phyloP scores from a whole-genome alignment of 2,329 filamentous ascomycete genomes.

The Hypoxylon sp. region DNA sequence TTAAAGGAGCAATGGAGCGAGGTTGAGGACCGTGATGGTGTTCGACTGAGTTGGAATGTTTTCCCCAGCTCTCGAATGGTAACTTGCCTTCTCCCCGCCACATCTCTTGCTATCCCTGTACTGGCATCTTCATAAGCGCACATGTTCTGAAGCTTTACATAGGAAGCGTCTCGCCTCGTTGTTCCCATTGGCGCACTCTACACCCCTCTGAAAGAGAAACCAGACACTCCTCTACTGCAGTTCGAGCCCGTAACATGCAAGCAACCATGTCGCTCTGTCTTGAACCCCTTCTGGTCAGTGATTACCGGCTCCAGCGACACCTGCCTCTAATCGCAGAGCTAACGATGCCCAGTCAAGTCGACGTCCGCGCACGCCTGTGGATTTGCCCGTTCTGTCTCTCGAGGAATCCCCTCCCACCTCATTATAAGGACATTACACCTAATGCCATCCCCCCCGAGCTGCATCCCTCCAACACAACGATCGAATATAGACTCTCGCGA shows the following conservation, averaged over 20 bases:
- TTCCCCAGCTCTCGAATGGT: conserved; percentile 99
- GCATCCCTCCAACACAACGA: conserved; percentile 87
- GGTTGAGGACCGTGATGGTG: conserved; percentile 95
- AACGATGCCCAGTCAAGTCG: conserved; percentile 75
- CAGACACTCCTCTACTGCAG: conserved; percentile 87
- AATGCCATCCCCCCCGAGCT: conserved; percentile 88
- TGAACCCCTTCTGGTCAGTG: conserved; percentile 95
- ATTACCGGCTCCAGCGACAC: neutral
- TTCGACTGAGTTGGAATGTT: conserved; percentile 98
- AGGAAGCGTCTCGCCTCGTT: conserved; percentile 95
- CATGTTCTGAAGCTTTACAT: conserved; percentile 36
- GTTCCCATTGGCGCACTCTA: conserved; percentile 97
- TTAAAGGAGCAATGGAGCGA: conserved; percentile 97
- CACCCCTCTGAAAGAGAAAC: conserved; percentile 95
- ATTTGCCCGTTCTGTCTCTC: conserved; percentile 91
- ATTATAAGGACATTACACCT: conserved; percentile 91
- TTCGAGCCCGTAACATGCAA: conserved; percentile 99
- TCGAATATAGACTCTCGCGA: conserved; percentile 85
- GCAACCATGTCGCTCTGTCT: conserved; percentile 91
- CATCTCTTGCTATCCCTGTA: neutral
- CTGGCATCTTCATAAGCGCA: conserved; percentile 40
- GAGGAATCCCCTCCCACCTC: conserved; percentile 84
- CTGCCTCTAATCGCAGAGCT: conserved; percentile 34
- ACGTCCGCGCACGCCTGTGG: conserved; percentile 87
- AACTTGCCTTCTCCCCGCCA: conserved; percentile 52